These are phyloP conservation scores for Globisporangium polare DNA, from an alignment of 352 stramenopile genomes.

Conservation along the genomic window DNA sequence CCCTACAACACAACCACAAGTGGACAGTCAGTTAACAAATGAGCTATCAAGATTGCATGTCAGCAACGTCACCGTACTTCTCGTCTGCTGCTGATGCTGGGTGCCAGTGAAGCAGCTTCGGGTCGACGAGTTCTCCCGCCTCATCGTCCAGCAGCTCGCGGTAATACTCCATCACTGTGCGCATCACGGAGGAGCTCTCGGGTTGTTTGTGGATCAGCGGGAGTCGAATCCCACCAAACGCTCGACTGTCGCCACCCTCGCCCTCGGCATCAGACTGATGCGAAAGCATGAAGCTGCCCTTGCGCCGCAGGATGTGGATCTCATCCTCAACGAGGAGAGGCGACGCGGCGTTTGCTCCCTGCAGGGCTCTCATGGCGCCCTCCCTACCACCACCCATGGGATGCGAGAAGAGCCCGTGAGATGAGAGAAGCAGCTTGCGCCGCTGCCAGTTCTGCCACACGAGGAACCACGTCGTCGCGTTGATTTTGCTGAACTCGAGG, in stretches of 20 bases:
- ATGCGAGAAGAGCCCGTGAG: slow-evolving; percentile 32
- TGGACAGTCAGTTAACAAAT: too few relatives aligned
- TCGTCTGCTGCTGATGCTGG: slow-evolving; percentile 36
- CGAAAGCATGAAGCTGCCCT: slow-evolving; percentile 45
- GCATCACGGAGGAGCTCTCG: slow-evolving; percentile 10
- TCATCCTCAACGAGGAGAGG: slow-evolving; percentile 10
- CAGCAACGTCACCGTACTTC: slow-evolving; percentile 12
- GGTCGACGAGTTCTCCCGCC: slow-evolving; percentile 24
- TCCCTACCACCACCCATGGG: not conserved
- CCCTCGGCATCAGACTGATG: not conserved
- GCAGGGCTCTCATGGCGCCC: not conserved
- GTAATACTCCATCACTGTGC: slow-evolving; percentile 17
- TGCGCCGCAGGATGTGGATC: slow-evolving; percentile 19
- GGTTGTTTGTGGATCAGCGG: slow-evolving; percentile 13
- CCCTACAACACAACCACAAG: slow-evolving; percentile 15
- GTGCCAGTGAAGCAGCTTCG: slow-evolving; percentile 53
- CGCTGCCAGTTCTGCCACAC: slow-evolving; percentile 86
- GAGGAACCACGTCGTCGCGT: slow-evolving; percentile 60
- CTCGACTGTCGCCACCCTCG: not conserved
- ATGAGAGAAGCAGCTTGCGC: slow-evolving; percentile 40
- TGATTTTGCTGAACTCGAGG: slow-evolving; percentile 56
- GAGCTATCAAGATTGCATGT: not conserved
- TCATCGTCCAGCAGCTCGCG: slow-evolving; percentile 19
- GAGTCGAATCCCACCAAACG: slow-evolving; percentile 10
- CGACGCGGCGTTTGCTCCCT: not conserved